phyloP scores from a whole-genome alignment of 2,329 filamentous ascomycete species.

The Trichoderma sp. region DNA sequence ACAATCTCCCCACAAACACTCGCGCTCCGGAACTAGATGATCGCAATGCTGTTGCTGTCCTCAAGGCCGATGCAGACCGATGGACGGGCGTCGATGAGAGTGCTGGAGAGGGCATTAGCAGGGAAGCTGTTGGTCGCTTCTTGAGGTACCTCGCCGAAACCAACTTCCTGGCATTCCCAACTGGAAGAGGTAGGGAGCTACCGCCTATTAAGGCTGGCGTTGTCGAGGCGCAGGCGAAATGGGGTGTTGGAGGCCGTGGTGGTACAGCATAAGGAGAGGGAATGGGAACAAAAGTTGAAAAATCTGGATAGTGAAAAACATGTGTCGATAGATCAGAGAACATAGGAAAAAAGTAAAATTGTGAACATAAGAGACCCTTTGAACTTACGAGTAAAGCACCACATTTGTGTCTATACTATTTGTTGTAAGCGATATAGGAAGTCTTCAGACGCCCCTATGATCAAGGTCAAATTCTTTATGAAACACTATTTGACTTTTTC shows the following conservation, averaged over 20 bases:
- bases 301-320: neutral
- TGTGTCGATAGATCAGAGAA: neutral
- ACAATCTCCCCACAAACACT: slow-evolving; percentile 64
- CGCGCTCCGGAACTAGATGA: slow-evolving; percentile 69
- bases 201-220: slow-evolving; percentile 14
- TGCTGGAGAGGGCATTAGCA: slow-evolving; percentile 39
- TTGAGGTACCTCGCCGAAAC: slow-evolving; percentile 34
- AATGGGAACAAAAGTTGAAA: neutral
- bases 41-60: slow-evolving; percentile 61
- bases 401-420: neutral
- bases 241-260: slow-evolving; percentile 2
- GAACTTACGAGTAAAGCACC: neutral
- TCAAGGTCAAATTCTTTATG: too few relatives aligned
- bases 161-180: slow-evolving; percentile 34
- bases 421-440: neutral
- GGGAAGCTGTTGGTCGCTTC: slow-evolving; percentile 32
- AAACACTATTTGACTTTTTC: too few relatives aligned
- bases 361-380: neutral
- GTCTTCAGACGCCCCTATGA: neutral
- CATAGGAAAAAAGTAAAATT: neutral
- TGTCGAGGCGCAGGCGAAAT: neutral
- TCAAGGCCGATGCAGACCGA: slow-evolving; percentile 63
- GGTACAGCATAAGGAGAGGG: neutral
- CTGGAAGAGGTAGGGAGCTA: slow-evolving; percentile 31
- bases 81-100: slow-evolving; percentile 61